Conservation (phyloP, 2,329 filamentous ascomycete species). For the Colletotrichum cuscutae region DNA sequence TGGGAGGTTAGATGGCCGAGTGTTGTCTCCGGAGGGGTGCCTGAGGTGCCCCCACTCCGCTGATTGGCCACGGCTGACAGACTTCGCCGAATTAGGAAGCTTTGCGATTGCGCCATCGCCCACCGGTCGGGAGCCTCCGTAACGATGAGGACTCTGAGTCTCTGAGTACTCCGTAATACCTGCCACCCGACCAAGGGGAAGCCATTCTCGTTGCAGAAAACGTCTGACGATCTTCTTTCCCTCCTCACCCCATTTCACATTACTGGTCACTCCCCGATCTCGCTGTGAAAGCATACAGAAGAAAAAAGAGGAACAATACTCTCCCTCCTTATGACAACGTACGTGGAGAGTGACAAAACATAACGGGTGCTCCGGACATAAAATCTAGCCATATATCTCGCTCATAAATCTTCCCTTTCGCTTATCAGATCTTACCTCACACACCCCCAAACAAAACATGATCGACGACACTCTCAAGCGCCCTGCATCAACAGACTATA, state of each 20-base stretch:
- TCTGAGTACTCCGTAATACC: too few species aligned
- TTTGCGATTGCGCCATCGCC: constrained; percentile 35
- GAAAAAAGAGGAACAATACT: not conserved
- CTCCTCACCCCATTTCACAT: constrained; percentile 22
- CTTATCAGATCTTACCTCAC: constrained; percentile 17
- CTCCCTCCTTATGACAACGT: constrained; percentile 6
- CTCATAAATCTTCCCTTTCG: not conserved
- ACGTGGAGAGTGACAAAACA: not conserved
- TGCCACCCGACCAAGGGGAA: not conserved
- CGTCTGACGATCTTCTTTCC: constrained; percentile 27
- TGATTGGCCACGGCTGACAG: constrained; percentile 29
- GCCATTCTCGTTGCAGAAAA: constrained; percentile 16
- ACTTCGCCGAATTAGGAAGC: constrained; percentile 35
- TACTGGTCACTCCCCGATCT: constrained; percentile 8
- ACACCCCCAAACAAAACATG: not conserved
- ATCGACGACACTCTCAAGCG: not conserved
- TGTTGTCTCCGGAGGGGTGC: constrained; percentile 9
- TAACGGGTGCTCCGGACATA: constrained; percentile 16
- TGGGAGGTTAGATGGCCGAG: not conserved
- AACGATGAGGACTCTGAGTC: not conserved
- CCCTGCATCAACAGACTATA: not conserved
- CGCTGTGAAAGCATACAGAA: constrained; percentile 4
- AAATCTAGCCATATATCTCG: constrained; percentile 24
- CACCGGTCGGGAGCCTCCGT: constrained; percentile 28
- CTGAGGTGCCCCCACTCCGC: not conserved